Evolutionary conservation across 2,329 filamentous ascomycete species (phyloP).

Genomic region (Claviceps humidiphila): DNA sequence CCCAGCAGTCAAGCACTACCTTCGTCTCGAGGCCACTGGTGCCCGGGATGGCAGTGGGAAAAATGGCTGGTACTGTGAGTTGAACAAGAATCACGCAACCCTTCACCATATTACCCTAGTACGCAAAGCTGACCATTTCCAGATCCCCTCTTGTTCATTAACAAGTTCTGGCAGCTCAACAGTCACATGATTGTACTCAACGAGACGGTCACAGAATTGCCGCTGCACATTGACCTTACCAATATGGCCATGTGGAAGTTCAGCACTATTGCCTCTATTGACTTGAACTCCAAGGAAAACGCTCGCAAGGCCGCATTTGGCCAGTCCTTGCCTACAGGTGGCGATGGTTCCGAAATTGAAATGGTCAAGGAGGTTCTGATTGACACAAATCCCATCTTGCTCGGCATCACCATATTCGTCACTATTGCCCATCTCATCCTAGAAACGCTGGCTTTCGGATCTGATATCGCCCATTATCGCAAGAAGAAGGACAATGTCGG

Average conservation of each 20-base stretch:
- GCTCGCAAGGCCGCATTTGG: constrained; percentile 67
- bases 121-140: constrained; percentile 8
- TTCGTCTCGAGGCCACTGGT: constrained; percentile 66
- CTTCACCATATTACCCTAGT: neutral
- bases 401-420: constrained; percentile 72
- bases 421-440: constrained; percentile 87
- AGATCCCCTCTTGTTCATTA: constrained; percentile 75
- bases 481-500: constrained; percentile 99
- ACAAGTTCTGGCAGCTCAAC: constrained; percentile 94
- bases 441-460: constrained; percentile 92
- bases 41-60: constrained; percentile 73
- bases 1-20: constrained; percentile 62
- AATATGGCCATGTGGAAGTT: constrained; percentile 87
- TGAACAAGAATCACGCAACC: neutral
- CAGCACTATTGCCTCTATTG: constrained; percentile 67
- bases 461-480: constrained; percentile 92
- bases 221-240: constrained; percentile 70
- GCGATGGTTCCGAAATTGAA: constrained; percentile 88
- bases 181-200: constrained; percentile 87
- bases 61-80: constrained; percentile 75
- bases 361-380: constrained; percentile 93
- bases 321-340: constrained; percentile 56
- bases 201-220: constrained; percentile 69
- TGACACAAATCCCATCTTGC: constrained; percentile 84
- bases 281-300: constrained; percentile 75